Percentiles rank a stretch among this genome's conserved stretches.
Conservation (phyloP, 306 rosid species). For the Fagus crenata region DNA sequence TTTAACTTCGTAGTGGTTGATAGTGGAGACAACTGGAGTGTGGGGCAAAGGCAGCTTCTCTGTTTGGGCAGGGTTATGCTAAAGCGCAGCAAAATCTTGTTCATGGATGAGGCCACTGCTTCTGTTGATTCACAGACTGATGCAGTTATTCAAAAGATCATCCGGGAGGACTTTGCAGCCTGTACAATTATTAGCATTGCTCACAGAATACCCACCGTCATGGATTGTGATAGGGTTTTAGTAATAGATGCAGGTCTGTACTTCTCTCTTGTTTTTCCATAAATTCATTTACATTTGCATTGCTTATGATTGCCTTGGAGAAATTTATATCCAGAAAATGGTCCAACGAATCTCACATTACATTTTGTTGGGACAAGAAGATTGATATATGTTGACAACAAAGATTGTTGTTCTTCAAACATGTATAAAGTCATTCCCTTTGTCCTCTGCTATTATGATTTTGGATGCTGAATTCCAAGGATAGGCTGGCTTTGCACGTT, state of each 20-base stretch:
- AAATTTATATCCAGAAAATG: too few species aligned
- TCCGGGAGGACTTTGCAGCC: conserved; percentile 78
- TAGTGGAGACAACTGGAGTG: conserved; percentile 96
- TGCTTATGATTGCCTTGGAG: background rate
- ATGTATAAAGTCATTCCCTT: too few species aligned
- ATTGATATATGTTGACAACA: too few species aligned
- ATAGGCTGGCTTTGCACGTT: too few species aligned
- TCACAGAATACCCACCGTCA: conserved; percentile 94
- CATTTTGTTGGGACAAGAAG: too few species aligned
- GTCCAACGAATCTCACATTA: too few species aligned
- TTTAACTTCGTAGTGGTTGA: conserved; percentile 56
- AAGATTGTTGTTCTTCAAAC: too few species aligned
- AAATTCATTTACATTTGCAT: background rate
- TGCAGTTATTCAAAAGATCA: conserved; percentile 78
- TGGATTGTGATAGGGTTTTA: conserved; percentile 84
- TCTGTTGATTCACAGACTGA: conserved; percentile 98
- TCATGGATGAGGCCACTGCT: conserved; percentile 97
- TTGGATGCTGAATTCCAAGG: too few species aligned
- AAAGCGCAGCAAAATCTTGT: conserved; percentile 76
- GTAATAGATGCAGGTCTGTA: conserved; percentile 79
- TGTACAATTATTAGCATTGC: conserved; percentile 97
- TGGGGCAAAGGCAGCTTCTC: conserved; percentile 93
- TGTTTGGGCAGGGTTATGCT: conserved; percentile 94
- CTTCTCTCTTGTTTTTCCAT: conserved; percentile 6
- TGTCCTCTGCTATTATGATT: too few species aligned